These are phyloP conservation scores for Artemisia annua DNA, from an alignment of 129 eudicot species.

Conservation along the genomic window DNA sequence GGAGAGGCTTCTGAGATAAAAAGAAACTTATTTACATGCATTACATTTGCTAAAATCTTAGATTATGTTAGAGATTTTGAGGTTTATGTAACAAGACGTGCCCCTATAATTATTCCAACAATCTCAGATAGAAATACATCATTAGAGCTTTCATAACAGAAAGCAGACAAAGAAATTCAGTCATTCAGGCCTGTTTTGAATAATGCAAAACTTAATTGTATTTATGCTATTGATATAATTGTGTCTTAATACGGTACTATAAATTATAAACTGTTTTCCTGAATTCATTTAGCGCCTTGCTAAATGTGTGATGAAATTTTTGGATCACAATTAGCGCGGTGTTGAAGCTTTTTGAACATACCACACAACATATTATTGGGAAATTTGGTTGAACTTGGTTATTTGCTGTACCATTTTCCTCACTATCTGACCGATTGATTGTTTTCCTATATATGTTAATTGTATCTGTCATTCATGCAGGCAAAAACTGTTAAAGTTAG, in stretches of 20 bases:
- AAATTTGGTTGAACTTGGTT: neutral
- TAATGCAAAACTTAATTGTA: neutral
- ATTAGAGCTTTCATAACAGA: slow-evolving; percentile 14
- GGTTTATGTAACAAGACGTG: neutral
- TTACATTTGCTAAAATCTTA: too few species aligned
- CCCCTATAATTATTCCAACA: neutral
- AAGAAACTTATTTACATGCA: too few species aligned
- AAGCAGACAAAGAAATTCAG: slow-evolving; percentile 9
- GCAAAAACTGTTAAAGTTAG: slow-evolving; percentile 74
- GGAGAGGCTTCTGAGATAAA: too few species aligned
- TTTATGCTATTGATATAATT: neutral
- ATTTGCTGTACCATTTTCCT: too few species aligned
- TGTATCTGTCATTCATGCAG: slow-evolving; percentile 36
- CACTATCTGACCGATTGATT: neutral
- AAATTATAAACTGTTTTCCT: neutral
- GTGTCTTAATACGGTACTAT: neutral
- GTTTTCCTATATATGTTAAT: neutral
- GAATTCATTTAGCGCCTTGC: neutral
- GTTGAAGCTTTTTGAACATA: slow-evolving; percentile 10
- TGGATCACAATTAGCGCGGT: neutral
- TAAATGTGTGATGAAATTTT: neutral
- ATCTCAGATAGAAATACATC: neutral
- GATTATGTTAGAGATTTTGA: neutral
- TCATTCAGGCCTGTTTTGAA: neutral
- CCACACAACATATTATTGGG: neutral